phyloP scores from a whole-genome alignment of 2,329 filamentous ascomycete genomes.

The Rugonectria rugulosa region DNA sequence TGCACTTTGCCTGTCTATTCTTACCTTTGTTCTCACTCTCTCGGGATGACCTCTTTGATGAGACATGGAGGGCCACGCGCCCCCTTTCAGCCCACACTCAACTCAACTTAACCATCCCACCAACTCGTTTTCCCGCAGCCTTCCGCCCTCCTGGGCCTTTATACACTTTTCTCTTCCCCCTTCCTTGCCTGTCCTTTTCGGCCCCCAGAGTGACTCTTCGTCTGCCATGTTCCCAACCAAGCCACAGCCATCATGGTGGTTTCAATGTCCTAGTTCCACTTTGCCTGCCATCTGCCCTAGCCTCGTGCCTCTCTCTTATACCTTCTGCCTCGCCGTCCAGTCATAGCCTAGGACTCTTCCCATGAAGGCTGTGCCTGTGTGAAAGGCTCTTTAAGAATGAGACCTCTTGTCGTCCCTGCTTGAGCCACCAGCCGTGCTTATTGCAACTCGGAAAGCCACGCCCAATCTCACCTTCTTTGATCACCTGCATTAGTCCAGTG shows the following conservation, averaged over 20 bases:
- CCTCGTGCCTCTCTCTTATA: constrained; percentile 19
- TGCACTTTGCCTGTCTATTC: neutral
- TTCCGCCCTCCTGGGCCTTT: neutral
- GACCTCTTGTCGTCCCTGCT: constrained; percentile 14
- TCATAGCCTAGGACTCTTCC: constrained; percentile 4
- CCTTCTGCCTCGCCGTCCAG: constrained; percentile 10
- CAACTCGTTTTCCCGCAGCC: constrained; percentile 1
- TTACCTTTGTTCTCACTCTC: neutral
- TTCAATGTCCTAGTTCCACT: constrained; percentile 10
- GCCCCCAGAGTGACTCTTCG: constrained; percentile 7
- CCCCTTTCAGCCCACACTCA: constrained; percentile 8
- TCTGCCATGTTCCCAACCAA: constrained; percentile 1
- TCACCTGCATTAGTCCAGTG: constrained; percentile 38
- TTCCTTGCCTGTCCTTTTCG: constrained; percentile 7
- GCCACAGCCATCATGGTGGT: constrained; percentile 17
- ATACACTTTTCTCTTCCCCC: constrained; percentile 9
- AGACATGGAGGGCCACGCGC: constrained; percentile 28
- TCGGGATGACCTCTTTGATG: constrained; percentile 22
- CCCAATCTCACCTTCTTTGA: constrained; percentile 32
- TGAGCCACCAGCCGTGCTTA: constrained; percentile 1
- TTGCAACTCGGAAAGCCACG: constrained; percentile 4
- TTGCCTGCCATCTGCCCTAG: constrained; percentile 15
- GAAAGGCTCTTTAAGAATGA: constrained; percentile 11
- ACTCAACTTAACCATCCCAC: constrained; percentile 12
- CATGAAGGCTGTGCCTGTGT: constrained; percentile 2